Evolutionary conservation across 306 rosid species (phyloP).

Genomic region (Vigna unguiculata): DNA sequence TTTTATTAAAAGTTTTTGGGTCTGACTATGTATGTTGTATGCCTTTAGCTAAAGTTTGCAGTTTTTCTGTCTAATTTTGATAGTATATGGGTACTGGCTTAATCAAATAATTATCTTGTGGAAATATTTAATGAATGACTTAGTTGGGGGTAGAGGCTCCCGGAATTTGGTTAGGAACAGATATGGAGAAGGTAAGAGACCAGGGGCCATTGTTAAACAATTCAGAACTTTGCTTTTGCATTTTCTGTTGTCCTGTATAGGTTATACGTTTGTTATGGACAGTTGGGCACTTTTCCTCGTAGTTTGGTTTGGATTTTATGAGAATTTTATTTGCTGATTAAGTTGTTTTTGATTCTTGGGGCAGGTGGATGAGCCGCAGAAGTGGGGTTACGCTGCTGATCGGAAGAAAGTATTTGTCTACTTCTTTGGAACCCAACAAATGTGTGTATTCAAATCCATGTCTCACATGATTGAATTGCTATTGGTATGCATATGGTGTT

Average conservation of each 20-base stretch:
- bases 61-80: not conserved
- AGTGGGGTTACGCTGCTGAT: constrained; percentile 89
- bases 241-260: not conserved
- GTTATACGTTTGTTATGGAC: constrained; percentile 10
- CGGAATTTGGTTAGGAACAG: constrained; percentile 14
- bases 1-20: not conserved
- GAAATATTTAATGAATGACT: constrained; percentile 17
- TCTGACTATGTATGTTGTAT: constrained; percentile 18
- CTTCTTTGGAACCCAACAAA: constrained; percentile 95
- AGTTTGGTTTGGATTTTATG: not conserved
- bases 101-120: constrained; percentile 16
- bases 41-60: not conserved
- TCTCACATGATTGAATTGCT: constrained; percentile 24
- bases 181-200: constrained; percentile 11
- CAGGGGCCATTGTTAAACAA: not conserved
- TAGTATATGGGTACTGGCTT: not conserved
- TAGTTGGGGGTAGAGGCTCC: not conserved
- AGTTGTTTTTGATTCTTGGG: constrained; percentile 39
- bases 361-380: constrained; percentile 91
- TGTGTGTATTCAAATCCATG: constrained; percentile 63
- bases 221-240: not conserved
- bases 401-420: constrained; percentile 89
- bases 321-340: constrained; percentile 41
- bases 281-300: not conserved
- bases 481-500: constrained; percentile 11